Evolutionary conservation across 2,329 filamentous ascomycete species (phyloP).

Genomic region (Aspergillus ustus): DNA sequence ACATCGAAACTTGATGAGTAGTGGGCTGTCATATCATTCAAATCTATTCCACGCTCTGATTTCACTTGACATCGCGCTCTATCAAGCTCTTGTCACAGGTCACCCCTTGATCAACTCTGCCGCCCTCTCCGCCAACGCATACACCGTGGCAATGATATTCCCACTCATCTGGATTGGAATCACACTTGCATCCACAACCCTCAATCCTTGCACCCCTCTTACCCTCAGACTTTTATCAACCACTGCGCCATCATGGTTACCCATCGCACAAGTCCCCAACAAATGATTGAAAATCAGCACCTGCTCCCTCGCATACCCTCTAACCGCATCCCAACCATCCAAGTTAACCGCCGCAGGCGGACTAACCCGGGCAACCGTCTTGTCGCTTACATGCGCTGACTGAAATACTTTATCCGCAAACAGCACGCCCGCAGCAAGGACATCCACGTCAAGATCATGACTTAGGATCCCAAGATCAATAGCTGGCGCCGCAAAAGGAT

Average conservation of each 20-base stretch:
- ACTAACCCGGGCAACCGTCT: constrained; percentile 5
- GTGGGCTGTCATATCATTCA: too few relatives aligned
- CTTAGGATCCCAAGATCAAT: constrained; percentile 20
- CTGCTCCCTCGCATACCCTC: constrained; percentile 9
- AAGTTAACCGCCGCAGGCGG: constrained; percentile 13
- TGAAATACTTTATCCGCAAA: constrained; percentile 13
- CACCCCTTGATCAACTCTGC: constrained; percentile 29
- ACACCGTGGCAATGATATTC: constrained; percentile 32
- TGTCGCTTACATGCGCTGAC: constrained; percentile 7
- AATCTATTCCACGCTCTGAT: too few relatives aligned
- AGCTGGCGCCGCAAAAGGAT: constrained; percentile 13
- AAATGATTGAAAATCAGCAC: constrained; percentile 21
- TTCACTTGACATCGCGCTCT: too few relatives aligned
- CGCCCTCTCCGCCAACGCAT: constrained; percentile 34
- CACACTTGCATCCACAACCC: constrained; percentile 32
- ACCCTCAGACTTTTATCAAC: constrained; percentile 32
- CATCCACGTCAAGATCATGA: constrained; percentile 20
- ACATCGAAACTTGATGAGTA: too few relatives aligned
- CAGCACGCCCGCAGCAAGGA: constrained; percentile 19
- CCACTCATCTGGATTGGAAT: constrained; percentile 32
- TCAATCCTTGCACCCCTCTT: constrained; percentile 28
- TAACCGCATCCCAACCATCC: constrained; percentile 5
- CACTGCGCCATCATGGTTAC: constrained; percentile 20
- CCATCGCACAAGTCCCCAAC: constrained; percentile 33
- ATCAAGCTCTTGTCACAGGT: too few relatives aligned